These are phyloP conservation scores for Phytophthora rubi DNA, from an alignment of 352 stramenopile species.

Conservation along the genomic window DNA sequence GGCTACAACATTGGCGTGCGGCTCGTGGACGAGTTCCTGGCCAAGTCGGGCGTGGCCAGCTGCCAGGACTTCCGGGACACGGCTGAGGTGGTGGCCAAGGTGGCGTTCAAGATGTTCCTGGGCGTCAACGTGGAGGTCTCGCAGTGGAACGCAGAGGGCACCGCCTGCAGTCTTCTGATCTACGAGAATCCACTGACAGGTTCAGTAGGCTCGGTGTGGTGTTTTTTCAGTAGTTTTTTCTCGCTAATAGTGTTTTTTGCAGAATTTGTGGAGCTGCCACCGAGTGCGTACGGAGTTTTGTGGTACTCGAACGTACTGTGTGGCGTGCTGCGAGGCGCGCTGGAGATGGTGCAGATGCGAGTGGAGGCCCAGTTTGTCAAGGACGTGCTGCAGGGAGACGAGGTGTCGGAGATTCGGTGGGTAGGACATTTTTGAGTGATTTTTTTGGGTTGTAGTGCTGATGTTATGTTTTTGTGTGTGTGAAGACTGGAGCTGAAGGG, in stretches of 20 bases:
- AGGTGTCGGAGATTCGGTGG: slow-evolving; percentile 86
- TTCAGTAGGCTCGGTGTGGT: slow-evolving; percentile 18
- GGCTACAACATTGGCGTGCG: slow-evolving; percentile 98
- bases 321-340: slow-evolving; percentile 94
- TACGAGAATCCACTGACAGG: slow-evolving; percentile 96
- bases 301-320: slow-evolving; percentile 98
- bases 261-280: slow-evolving; percentile 92
- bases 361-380: slow-evolving; percentile 88
- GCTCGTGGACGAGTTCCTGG: slow-evolving; percentile 98
- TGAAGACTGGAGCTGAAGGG: slow-evolving; percentile 82
- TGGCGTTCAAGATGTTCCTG: slow-evolving; percentile 98
- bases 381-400: slow-evolving; percentile 85
- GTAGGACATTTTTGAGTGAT: background rate
- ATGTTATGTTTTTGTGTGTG: background rate
- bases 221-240: background rate
- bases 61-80: slow-evolving; percentile 94
- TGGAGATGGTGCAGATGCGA: slow-evolving; percentile 96
- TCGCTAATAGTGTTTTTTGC: slow-evolving; percentile 4
- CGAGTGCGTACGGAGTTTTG: slow-evolving; percentile 88
- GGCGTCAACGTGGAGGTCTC: slow-evolving; percentile 94
- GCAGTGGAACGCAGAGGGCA: slow-evolving; percentile 90
- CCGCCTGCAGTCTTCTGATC: slow-evolving; percentile 93
- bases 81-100: slow-evolving; percentile 95
- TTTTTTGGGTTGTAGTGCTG: background rate
- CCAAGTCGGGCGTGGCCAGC: slow-evolving; percentile 90